These are phyloP conservation scores for Hanseniaspora taiwanica DNA, from an alignment of 805 yeast genomes.

Conservation along the genomic window DNA sequence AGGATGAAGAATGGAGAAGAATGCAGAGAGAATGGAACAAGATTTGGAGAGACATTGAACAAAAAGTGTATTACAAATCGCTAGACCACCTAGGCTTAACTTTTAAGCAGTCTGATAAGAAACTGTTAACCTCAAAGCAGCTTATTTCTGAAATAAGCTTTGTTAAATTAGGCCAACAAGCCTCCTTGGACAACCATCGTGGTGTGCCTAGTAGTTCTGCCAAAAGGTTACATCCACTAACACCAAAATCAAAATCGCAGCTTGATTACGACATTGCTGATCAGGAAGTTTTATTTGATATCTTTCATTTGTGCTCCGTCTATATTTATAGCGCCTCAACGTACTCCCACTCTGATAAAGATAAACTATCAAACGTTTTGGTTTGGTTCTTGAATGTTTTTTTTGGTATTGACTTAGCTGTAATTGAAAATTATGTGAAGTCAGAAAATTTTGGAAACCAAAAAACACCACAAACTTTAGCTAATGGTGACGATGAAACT, in stretches of 20 bases:
- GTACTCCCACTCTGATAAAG: slow-evolving; percentile 72
- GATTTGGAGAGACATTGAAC: slow-evolving; percentile 97
- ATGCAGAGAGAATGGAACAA: slow-evolving; percentile 98
- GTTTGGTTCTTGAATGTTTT: slow-evolving; percentile 58
- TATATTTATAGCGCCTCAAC: slow-evolving; percentile 57
- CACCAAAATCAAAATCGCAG: slow-evolving; percentile 75
- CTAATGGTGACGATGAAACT: slow-evolving; percentile 2
- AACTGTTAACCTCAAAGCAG: slow-evolving; percentile 78
- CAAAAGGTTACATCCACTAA: slow-evolving; percentile 72
- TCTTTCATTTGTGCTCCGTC: slow-evolving; percentile 50
- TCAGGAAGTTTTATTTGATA: slow-evolving; percentile 56
- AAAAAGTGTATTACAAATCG: slow-evolving; percentile 84
- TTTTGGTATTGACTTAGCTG: slow-evolving; percentile 44
- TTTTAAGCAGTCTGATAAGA: slow-evolving; percentile 93
- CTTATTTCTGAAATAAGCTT: slow-evolving; percentile 85
- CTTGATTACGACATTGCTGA: slow-evolving; percentile 55
- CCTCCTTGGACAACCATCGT: not conserved
- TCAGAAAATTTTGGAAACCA: slow-evolving; percentile 18
- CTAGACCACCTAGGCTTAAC: slow-evolving; percentile 92
- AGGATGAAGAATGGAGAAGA: slow-evolving; percentile 97
- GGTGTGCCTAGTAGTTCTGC: slow-evolving; percentile 20
- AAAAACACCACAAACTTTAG: slow-evolving; percentile 10
- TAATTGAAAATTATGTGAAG: slow-evolving; percentile 29
- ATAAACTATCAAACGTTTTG: slow-evolving; percentile 57
- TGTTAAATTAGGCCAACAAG: slow-evolving; percentile 76